These are phyloP conservation scores for Peronospora belbahrii DNA, from an alignment of 352 stramenopile species.

Conservation along the genomic window DNA sequence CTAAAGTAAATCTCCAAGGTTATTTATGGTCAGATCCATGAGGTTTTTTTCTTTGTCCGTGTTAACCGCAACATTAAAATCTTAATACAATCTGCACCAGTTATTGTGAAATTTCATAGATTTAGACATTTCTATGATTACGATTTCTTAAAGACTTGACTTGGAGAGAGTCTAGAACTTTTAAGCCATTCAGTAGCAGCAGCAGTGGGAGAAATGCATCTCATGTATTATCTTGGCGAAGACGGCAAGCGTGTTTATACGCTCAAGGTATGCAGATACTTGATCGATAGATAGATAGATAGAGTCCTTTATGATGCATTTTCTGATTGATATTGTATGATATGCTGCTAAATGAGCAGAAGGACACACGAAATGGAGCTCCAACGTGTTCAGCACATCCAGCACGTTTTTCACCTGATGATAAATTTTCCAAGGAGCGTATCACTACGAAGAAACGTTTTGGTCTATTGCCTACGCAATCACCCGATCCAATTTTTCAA, in stretches of 20 bases:
- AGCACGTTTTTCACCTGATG: slow-evolving; percentile 97
- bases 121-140: too few species aligned
- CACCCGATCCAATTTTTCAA: slow-evolving; percentile 80
- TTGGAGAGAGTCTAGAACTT: too few species aligned
- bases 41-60: too few species aligned
- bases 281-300: too few species aligned
- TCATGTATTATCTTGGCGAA: slow-evolving; percentile 98
- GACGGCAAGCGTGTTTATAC: slow-evolving; percentile 98
- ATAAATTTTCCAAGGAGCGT: slow-evolving; percentile 98
- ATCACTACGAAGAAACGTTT: slow-evolving; percentile 98
- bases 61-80: too few species aligned
- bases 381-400: slow-evolving; percentile 95
- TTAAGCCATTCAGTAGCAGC: too few species aligned
- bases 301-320: too few species aligned
- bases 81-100: slow-evolving; percentile 12
- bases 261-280: slow-evolving; percentile 98
- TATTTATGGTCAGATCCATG: slow-evolving; percentile 12
- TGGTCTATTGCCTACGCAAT: slow-evolving; percentile 94
- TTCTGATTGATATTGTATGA: too few species aligned
- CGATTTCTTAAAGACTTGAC: too few species aligned
- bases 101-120: slow-evolving; percentile 23
- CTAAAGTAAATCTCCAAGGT: slow-evolving; percentile 18
- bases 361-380: slow-evolving; percentile 89
- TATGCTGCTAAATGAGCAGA: slow-evolving; percentile 76
- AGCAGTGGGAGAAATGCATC: too few species aligned